These are phyloP conservation scores for Paraconiothyrium brasiliense DNA, from an alignment of 2,329 filamentous ascomycete species.

Conservation along the genomic window DNA sequence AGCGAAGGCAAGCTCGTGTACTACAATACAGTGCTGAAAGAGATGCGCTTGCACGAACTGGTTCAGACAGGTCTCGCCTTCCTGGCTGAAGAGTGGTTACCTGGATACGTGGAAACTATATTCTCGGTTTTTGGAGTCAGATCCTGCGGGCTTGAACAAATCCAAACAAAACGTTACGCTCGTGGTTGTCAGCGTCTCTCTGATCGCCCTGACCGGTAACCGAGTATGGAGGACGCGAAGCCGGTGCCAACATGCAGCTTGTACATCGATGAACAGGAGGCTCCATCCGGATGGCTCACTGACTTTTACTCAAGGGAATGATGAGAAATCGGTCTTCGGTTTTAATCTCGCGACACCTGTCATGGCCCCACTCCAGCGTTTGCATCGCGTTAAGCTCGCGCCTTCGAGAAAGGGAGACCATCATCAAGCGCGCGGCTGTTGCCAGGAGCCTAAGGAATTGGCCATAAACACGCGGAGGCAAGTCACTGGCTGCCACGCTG, in stretches of 20 bases:
- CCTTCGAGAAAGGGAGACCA: slow-evolving; percentile 23
- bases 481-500: slow-evolving; percentile 23
- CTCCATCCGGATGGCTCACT: slow-evolving; percentile 11
- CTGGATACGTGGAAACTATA: slow-evolving; percentile 28
- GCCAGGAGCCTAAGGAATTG: slow-evolving; percentile 12
- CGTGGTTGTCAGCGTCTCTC: slow-evolving; percentile 19
- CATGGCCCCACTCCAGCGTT: slow-evolving; percentile 22
- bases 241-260: slow-evolving; percentile 11
- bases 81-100: slow-evolving; percentile 23
- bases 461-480: slow-evolving; percentile 19
- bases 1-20: slow-evolving; percentile 16
- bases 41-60: slow-evolving; percentile 31
- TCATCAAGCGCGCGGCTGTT: slow-evolving; percentile 3
- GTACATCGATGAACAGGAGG: slow-evolving; percentile 18
- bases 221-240: slow-evolving; percentile 12
- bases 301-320: slow-evolving; percentile 14
- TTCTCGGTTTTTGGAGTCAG: slow-evolving; percentile 33
- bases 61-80: slow-evolving; percentile 31
- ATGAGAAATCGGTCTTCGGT: slow-evolving; percentile 5
- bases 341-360: slow-evolving; percentile 20
- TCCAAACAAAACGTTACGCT: slow-evolving; percentile 34
- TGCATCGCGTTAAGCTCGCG: slow-evolving; percentile 24
- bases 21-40: slow-evolving; percentile 21
- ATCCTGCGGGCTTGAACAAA: slow-evolving; percentile 37
- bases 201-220: background rate